Evolutionary conservation across 768 basidiomycete genomes (phyloP).

Genomic region (Amanita jacksonii): DNA sequence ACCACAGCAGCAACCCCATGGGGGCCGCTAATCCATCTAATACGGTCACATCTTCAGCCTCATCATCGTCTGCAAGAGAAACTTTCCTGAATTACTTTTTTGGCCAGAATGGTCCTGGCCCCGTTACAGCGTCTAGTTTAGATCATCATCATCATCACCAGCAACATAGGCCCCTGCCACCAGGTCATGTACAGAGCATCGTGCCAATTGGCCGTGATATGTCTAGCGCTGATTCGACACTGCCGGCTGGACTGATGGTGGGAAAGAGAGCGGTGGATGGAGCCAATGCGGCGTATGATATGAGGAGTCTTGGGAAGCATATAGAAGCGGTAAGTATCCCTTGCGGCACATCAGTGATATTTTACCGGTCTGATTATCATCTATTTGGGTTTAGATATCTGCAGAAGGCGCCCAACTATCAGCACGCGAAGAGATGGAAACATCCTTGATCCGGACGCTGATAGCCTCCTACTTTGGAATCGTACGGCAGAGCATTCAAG

Average conservation of each 20-base stretch:
- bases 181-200: constrained; percentile 19
- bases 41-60: constrained; percentile 24
- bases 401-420: constrained; percentile 59
- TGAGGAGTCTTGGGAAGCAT: constrained; percentile 97
- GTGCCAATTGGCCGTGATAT: constrained; percentile 56
- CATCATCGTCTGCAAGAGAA: constrained; percentile 59
- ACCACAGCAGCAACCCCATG: background rate
- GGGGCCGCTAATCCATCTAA: constrained; percentile 6
- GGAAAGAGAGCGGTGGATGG: constrained; percentile 60
- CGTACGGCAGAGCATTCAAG: constrained; percentile 93
- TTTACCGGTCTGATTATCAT: constrained; percentile 3
- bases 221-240: constrained; percentile 39
- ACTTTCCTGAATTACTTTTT: constrained; percentile 98
- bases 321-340: constrained; percentile 80
- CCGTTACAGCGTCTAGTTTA: constrained; percentile 46
- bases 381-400: constrained; percentile 31
- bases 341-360: constrained; percentile 8
- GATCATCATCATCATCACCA: constrained; percentile 21
- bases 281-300: constrained; percentile 85
- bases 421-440: constrained; percentile 93
- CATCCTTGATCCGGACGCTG: constrained; percentile 84
- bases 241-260: constrained; percentile 55
- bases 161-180: constrained; percentile 11
- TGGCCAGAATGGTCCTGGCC: constrained; percentile 80
- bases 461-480: constrained; percentile 96